Evolutionary conservation across 2,329 filamentous ascomycete species (phyloP).

Genomic region (Biscogniauxia mediterranea): DNA sequence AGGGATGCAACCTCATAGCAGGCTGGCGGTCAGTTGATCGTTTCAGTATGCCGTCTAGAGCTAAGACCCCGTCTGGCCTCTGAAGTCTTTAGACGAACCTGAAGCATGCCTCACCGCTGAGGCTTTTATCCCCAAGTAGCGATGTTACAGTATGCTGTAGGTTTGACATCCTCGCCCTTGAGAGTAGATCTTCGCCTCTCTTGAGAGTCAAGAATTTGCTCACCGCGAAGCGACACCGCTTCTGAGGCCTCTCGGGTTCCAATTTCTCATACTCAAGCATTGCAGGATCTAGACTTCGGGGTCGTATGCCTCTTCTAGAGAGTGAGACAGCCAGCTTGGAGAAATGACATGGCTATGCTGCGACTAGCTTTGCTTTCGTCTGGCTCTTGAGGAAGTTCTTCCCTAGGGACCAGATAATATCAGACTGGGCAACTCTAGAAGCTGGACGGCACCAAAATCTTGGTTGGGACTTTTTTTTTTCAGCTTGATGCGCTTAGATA

Average conservation of each 20-base stretch:
- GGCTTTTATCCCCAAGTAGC: not conserved
- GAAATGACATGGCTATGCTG: not conserved
- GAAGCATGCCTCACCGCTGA: not conserved
- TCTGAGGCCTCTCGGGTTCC: not conserved
- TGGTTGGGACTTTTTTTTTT: not conserved
- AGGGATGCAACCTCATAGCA: not conserved
- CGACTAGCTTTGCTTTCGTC: not conserved
- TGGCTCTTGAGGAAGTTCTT: not conserved
- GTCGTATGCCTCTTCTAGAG: not conserved
- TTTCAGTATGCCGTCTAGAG: not conserved
- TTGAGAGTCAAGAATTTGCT: not conserved
- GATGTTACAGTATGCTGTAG: not conserved
- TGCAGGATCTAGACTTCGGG: not conserved
- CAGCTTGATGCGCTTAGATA: not conserved
- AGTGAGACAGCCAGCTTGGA: not conserved
- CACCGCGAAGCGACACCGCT: not conserved
- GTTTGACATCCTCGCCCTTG: not conserved
- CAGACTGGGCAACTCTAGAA: not conserved
- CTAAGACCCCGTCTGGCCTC: not conserved
- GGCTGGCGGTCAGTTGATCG: not conserved
- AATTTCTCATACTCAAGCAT: not conserved
- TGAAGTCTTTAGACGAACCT: not conserved
- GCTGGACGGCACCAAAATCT: not conserved
- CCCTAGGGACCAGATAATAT: not conserved
- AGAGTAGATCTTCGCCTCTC: not conserved